Percentiles rank a stretch among this genome's conserved stretches.
phyloP scores from a whole-genome alignment of 768 basidiomycete genomes.

The Lentinula detonsa region DNA sequence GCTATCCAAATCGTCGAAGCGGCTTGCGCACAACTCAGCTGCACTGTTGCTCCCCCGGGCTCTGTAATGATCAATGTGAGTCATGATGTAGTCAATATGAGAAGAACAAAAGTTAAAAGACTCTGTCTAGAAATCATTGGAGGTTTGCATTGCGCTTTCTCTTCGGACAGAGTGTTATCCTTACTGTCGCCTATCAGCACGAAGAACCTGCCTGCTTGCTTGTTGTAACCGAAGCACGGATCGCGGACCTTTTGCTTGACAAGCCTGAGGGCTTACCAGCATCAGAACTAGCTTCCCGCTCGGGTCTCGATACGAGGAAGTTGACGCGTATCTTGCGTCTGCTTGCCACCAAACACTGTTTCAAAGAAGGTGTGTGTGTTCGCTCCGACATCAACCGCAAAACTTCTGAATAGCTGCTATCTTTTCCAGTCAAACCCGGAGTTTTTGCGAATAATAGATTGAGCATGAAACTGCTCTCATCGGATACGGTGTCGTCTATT shows the following conservation, averaged over 20 bases:
- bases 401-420: not conserved
- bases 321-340: slow-evolving; percentile 31
- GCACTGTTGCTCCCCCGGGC: slow-evolving; percentile 22
- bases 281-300: slow-evolving; percentile 20
- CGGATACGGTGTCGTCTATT: slow-evolving; percentile 21
- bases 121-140: slow-evolving; percentile 11
- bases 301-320: slow-evolving; percentile 28
- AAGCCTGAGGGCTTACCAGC: slow-evolving; percentile 30
- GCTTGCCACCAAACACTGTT: slow-evolving; percentile 34
- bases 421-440: slow-evolving; percentile 22
- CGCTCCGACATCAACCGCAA: not conserved
- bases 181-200: slow-evolving; percentile 10
- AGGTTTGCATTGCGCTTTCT: not conserved
- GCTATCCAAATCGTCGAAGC: slow-evolving; percentile 27
- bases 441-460: slow-evolving; percentile 38
- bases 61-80: slow-evolving; percentile 25
- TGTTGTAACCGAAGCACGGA: slow-evolving; percentile 26
- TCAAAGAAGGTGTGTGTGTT: slow-evolving; percentile 34
- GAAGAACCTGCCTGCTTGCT: slow-evolving; percentile 27
- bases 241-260: slow-evolving; percentile 32
- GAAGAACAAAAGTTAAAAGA: too few relatives aligned
- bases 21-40: slow-evolving; percentile 27
- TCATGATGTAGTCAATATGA: not conserved
- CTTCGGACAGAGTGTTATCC: not conserved
- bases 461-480: slow-evolving; percentile 25